Conservation (phyloP, 805 yeast species). For the Cyberlindnera mrakii region DNA sequence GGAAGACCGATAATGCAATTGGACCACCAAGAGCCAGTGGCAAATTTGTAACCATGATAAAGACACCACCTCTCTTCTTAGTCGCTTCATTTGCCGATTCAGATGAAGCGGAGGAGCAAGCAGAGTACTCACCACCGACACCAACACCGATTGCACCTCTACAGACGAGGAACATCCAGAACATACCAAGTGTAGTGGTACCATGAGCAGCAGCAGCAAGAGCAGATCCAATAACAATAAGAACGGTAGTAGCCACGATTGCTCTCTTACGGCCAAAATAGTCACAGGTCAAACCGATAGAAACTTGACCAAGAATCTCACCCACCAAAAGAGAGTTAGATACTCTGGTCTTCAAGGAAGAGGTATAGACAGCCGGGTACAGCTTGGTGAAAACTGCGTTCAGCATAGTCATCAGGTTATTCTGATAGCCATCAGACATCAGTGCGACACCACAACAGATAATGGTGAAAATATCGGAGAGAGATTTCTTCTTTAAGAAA, state of each 20-base stretch:
- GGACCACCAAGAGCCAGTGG: slow-evolving; percentile 78
- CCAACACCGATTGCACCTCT: slow-evolving; percentile 78
- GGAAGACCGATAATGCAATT: slow-evolving; percentile 59
- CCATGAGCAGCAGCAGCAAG: slow-evolving; percentile 73
- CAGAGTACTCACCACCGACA: slow-evolving; percentile 72
- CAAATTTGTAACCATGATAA: slow-evolving; percentile 62
- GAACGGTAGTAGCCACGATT: slow-evolving; percentile 55
- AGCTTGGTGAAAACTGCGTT: slow-evolving; percentile 47
- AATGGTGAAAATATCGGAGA: slow-evolving; percentile 38
- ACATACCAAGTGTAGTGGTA: slow-evolving; percentile 47
- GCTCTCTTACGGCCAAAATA: slow-evolving; percentile 66
- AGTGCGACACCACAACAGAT: slow-evolving; percentile 65
- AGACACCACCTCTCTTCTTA: slow-evolving; percentile 58
- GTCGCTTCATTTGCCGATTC: slow-evolving; percentile 70
- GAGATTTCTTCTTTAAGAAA: slow-evolving; percentile 22
- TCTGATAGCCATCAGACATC: slow-evolving; percentile 74
- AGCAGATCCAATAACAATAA: slow-evolving; percentile 58
- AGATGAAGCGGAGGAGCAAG: slow-evolving; percentile 60
- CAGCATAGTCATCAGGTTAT: slow-evolving; percentile 65
- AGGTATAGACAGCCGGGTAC: slow-evolving; percentile 32
- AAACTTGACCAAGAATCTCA: slow-evolving; percentile 65
- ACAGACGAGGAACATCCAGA: slow-evolving; percentile 70
- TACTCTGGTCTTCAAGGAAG: slow-evolving; percentile 52
- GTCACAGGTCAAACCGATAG: slow-evolving; percentile 58
- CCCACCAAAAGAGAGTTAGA: slow-evolving; percentile 67